phyloP scores from a whole-genome alignment of 495 filamentous ascomycete species.

The Penicillium paradoxum region DNA sequence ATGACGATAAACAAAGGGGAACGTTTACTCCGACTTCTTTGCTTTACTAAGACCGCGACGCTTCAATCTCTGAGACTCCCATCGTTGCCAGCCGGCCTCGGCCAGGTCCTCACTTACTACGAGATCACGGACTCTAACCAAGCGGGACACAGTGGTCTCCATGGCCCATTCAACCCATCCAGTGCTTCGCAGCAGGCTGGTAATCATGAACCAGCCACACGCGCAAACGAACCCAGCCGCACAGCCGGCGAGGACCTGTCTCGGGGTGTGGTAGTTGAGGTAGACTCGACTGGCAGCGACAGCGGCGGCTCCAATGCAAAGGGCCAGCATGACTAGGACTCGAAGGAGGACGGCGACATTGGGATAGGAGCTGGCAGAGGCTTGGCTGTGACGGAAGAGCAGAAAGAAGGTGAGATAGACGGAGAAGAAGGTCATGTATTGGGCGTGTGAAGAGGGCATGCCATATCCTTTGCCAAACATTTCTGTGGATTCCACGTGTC shows the following conservation, averaged over 20 bases:
- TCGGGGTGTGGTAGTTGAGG: constrained; percentile 85
- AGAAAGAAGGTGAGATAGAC: constrained; percentile 78
- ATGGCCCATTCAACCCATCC: constrained; percentile 68
- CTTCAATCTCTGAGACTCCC: constrained; percentile 55
- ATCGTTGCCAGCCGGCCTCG: constrained; percentile 90
- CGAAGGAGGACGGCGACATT: constrained; percentile 56
- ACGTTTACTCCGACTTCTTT: constrained; percentile 29
- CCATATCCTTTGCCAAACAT: constrained; percentile 91
- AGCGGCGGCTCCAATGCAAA: constrained; percentile 54
- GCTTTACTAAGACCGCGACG: constrained; percentile 23
- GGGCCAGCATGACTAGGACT: constrained; percentile 49
- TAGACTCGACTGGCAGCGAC: constrained; percentile 84
- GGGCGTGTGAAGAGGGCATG: constrained; percentile 97
- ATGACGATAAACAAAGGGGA: background rate
- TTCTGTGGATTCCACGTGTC: constrained; percentile 38
- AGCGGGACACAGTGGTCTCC: constrained; percentile 58
- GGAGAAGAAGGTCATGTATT: constrained; percentile 89
- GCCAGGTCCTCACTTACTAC: constrained; percentile 85
- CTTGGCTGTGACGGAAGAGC: constrained; percentile 66
- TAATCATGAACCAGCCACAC: constrained; percentile 72
- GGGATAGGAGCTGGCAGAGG: constrained; percentile 33
- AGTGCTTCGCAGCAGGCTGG: constrained; percentile 53
- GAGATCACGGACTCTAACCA: constrained; percentile 72
- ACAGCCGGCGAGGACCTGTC: constrained; percentile 78
- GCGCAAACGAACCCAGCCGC: constrained; percentile 68